Base-by-base conservation (phyloP, 805 yeast species). In the Metschnikowia arizonensis region DNA sequence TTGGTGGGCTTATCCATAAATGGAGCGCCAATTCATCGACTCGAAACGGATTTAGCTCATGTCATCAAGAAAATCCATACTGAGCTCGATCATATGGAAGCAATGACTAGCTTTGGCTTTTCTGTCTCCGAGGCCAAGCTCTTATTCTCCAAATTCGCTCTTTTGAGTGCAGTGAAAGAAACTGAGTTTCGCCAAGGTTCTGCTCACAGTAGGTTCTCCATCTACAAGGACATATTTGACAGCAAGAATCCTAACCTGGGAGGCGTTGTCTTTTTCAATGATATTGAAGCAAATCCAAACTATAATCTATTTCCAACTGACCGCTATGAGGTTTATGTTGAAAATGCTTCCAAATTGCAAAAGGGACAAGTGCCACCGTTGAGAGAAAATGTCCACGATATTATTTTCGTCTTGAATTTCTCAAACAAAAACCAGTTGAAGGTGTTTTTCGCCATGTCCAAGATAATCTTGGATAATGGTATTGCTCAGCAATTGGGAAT, bases 401-500 rank as follows among this genome's bases (percentile, higher is more conserved):
- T 84, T 18, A 76, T 91, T 0, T 81, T 91, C 56, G 86, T 77
- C 0, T 58, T 90, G 10, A 81, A 83, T 51, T 66, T 88, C 17
- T 66, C 81, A 1, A 70, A 79, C 49, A 66, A 68, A 11, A 64
- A 68, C 2, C 83, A 85, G 47, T 55, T 83, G 15, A 59, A 67
- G 14, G 77, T 75, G 1, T 61, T 82, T 24, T 63, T 76, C 15
- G 68, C 82, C 7, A 67, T 81, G 28, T 55, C 83, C 2, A 69
- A 73, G 21, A 62, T 77, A 2, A 66, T 81, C 2, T 56, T 81
- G n/a, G 69, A 74, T 10, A 74, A 78, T 34, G 79, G 80, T 1
- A 72, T 85, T 14, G 87, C 96, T 0, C 85, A 89, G 52, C 84
- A 90, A 61, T 58, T 91, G 42, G 99, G 97, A 5, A 50, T 91